Evolutionary conservation across 2,329 filamentous ascomycete species (phyloP).

Genomic region (Ilyonectria destructans): DNA sequence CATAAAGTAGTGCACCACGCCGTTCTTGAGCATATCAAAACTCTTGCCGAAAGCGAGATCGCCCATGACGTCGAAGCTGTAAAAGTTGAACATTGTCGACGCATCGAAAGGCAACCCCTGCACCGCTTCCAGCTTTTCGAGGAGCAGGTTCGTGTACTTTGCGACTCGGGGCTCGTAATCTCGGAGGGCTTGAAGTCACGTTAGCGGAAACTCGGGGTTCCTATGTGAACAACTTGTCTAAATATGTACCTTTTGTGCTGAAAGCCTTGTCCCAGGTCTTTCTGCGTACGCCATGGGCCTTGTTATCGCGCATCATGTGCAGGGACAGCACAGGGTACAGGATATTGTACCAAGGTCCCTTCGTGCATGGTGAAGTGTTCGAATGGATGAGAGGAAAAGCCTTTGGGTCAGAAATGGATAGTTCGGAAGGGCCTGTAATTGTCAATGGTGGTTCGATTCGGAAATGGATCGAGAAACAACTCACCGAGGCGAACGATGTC

Average conservation of each 20-base stretch:
- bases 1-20: slow-evolving; percentile 27
- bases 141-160: slow-evolving; percentile 27
- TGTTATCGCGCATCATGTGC: slow-evolving; percentile 11
- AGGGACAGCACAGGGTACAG: slow-evolving; percentile 28
- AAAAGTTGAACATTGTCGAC: slow-evolving; percentile 55
- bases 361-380: slow-evolving; percentile 14
- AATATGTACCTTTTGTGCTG: slow-evolving; percentile 33
- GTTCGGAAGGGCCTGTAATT: slow-evolving; percentile 20
- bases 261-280: slow-evolving; percentile 40
- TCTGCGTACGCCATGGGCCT: slow-evolving; percentile 31
- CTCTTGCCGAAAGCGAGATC: slow-evolving; percentile 56
- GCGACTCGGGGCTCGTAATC: slow-evolving; percentile 33
- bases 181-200: slow-evolving; percentile 11
- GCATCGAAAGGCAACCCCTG: slow-evolving; percentile 44
- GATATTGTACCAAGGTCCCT: slow-evolving; percentile 37
- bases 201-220: background rate
- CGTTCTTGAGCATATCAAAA: slow-evolving; percentile 53
- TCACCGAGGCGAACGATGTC: slow-evolving; percentile 38
- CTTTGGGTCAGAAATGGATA: slow-evolving; percentile 35
- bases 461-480: background rate
- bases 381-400: slow-evolving; percentile 35
- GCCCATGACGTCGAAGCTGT: slow-evolving; percentile 59
- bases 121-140: slow-evolving; percentile 22
- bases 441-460: background rate
- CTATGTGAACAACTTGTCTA: background rate